Percentiles rank a stretch among this genome's conserved stretches.
These are phyloP conservation scores for Penicillium janthinellum DNA, from an alignment of 2,329 filamentous ascomycete genomes.

Conservation along the genomic window DNA sequence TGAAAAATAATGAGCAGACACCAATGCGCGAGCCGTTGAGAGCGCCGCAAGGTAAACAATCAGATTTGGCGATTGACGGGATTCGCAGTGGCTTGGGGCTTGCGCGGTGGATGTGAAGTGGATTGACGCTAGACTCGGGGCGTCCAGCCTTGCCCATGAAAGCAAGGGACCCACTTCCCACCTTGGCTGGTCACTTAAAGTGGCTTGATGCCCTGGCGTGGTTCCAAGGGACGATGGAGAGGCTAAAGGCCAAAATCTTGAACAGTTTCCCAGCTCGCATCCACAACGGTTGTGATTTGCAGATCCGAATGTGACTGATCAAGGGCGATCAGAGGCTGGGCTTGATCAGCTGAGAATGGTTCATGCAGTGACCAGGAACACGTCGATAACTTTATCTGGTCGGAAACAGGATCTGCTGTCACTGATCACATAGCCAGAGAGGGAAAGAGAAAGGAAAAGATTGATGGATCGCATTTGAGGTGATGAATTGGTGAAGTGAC, in stretches of 20 bases:
- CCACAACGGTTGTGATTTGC: neutral
- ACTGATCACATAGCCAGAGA: neutral
- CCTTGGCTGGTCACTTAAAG: too few relatives aligned
- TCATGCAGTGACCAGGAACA: neutral
- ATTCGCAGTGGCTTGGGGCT: neutral
- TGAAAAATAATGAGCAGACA: neutral
- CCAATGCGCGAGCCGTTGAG: neutral
- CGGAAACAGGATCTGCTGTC: neutral
- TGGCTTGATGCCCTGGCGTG: too few relatives aligned
- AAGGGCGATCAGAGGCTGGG: neutral
- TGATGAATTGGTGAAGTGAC: neutral
- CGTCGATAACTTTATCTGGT: neutral
- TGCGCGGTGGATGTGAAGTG: neutral
- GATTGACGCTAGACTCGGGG: neutral
- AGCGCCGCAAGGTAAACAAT: neutral
- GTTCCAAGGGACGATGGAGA: neutral
- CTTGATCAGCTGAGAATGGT: neutral
- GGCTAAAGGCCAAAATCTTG: neutral
- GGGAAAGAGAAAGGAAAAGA: too few relatives aligned
- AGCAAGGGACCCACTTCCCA: neutral
- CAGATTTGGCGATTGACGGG: neutral
- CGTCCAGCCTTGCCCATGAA: neutral
- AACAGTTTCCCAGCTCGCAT: neutral
- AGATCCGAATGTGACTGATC: conserved; percentile 10
- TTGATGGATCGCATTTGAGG: neutral